Evolutionary conservation across 306 rosid species (phyloP).

Genomic region (Acacia acuminata): DNA sequence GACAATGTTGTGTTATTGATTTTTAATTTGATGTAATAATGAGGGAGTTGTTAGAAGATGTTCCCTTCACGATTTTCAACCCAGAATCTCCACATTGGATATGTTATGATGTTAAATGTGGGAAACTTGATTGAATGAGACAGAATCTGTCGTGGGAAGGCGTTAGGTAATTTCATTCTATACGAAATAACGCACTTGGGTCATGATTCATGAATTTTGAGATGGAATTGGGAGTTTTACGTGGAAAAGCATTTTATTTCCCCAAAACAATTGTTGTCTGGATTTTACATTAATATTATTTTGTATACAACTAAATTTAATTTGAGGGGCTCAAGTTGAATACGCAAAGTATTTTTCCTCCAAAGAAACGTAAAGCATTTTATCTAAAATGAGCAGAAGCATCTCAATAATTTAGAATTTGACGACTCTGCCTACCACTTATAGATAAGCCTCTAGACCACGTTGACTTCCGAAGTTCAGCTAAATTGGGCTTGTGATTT

Average conservation of each 20-base stretch:
- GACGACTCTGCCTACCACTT: background rate
- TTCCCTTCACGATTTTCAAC: background rate
- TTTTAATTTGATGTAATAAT: background rate
- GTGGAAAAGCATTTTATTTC: no score
- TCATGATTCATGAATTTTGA: background rate
- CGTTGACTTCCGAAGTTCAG: background rate
- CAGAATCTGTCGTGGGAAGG: slow-evolving; percentile 4
- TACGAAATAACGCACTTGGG: slow-evolving; percentile 28
- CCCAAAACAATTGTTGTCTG: background rate
- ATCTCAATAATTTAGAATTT: background rate
- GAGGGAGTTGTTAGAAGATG: background rate
- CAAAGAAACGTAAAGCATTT: no score
- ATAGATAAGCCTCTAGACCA: background rate
- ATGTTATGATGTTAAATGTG: background rate
- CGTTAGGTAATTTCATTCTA: background rate
- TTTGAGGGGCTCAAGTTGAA: background rate
- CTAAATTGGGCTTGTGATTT: background rate
- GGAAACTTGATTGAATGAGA: background rate
- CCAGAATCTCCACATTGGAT: background rate
- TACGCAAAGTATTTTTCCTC: no score
- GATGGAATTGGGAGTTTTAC: background rate
- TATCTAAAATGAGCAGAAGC: background rate
- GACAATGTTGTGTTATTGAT: background rate
- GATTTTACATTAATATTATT: background rate
- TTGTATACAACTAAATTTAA: no score